Conservation (phyloP, 768 basidiomycete genomes). For the Tulasnella sp. region DNA sequence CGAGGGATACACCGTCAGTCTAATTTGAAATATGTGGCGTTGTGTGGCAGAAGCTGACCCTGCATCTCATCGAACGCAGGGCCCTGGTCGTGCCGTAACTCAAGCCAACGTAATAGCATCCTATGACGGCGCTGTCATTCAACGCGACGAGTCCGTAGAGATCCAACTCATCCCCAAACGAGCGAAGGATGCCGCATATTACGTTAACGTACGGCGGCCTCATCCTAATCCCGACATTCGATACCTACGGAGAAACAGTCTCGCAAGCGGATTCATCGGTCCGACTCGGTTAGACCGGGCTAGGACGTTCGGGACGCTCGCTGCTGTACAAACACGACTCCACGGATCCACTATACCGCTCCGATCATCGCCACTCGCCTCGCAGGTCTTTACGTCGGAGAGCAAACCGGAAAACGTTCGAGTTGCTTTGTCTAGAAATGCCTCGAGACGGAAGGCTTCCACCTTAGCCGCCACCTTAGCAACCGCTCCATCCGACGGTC, state of each 20-base stretch:
- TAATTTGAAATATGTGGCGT: not conserved
- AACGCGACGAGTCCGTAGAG: conserved; percentile 38
- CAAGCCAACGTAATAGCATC: conserved; percentile 55
- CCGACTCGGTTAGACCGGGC: conserved; percentile 33
- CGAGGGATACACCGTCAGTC: conserved; percentile 51
- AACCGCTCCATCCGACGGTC: conserved; percentile 20
- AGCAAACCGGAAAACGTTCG: not conserved
- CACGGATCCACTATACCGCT: conserved; percentile 33
- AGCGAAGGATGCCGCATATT: conserved; percentile 1
- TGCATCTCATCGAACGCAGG: conserved; percentile 32
- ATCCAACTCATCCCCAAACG: conserved; percentile 8
- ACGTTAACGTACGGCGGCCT: not conserved
- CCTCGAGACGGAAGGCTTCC: not conserved
- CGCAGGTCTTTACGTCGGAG: conserved; percentile 1
- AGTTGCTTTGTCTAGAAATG: not conserved
- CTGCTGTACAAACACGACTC: conserved; percentile 38
- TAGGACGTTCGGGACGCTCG: conserved; percentile 41
- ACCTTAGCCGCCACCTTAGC: conserved; percentile 32
- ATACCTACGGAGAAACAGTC: conserved; percentile 45
- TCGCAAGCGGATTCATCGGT: conserved; percentile 34
- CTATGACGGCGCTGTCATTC: conserved; percentile 39
- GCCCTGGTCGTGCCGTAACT: conserved; percentile 56
- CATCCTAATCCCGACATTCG: conserved; percentile 25
- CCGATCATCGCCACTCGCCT: conserved; percentile 20
- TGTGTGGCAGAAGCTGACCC: too few relatives aligned